Percentiles rank a stretch among this genome's conserved stretches.
Conservation (phyloP, 2,329 filamentous ascomycete species). For the Neoscytalidium dimidiatum region DNA sequence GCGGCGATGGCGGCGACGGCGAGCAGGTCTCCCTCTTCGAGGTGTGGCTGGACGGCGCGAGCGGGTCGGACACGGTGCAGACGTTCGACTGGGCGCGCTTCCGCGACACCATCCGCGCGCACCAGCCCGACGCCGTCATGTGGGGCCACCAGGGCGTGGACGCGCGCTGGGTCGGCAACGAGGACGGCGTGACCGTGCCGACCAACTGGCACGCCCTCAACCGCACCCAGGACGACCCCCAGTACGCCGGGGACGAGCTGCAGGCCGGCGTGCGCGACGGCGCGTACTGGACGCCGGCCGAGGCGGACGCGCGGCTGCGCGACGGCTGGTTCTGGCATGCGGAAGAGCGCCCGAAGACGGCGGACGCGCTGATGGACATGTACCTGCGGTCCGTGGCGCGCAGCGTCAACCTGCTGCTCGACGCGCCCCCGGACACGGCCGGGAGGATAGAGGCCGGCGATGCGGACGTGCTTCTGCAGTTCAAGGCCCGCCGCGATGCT, state of each 20-base stretch:
- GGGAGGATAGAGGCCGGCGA: constrained; percentile 20
- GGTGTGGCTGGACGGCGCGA: constrained; percentile 24
- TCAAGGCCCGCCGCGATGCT: constrained; percentile 21
- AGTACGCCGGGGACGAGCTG: constrained; percentile 20
- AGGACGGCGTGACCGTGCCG: constrained; percentile 21
- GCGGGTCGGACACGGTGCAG: constrained; percentile 23
- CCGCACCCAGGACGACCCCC: constrained; percentile 22
- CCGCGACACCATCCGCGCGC: constrained; percentile 22
- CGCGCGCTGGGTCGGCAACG: constrained; percentile 25
- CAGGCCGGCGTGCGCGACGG: constrained; percentile 23
- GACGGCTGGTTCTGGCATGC: constrained; percentile 25
- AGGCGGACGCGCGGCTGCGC: constrained; percentile 22
- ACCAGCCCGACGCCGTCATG: constrained; percentile 23
- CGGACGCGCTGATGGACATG: constrained; percentile 21
- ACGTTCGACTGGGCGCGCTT: constrained; percentile 24
- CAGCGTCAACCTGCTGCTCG: constrained; percentile 23
- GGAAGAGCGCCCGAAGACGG: constrained; percentile 21
- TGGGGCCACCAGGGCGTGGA: constrained; percentile 26
- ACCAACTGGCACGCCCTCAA: constrained; percentile 26
- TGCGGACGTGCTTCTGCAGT: constrained; percentile 14
- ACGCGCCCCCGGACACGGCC: constrained; percentile 23
- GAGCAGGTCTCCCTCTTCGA: constrained; percentile 22
- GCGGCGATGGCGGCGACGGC: constrained; percentile 21
- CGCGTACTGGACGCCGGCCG: constrained; percentile 23
- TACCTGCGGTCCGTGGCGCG: constrained; percentile 22